Evolutionary conservation across 2,329 filamentous ascomycete genomes (phyloP).

Genomic region (Cercospora citrullina): DNA sequence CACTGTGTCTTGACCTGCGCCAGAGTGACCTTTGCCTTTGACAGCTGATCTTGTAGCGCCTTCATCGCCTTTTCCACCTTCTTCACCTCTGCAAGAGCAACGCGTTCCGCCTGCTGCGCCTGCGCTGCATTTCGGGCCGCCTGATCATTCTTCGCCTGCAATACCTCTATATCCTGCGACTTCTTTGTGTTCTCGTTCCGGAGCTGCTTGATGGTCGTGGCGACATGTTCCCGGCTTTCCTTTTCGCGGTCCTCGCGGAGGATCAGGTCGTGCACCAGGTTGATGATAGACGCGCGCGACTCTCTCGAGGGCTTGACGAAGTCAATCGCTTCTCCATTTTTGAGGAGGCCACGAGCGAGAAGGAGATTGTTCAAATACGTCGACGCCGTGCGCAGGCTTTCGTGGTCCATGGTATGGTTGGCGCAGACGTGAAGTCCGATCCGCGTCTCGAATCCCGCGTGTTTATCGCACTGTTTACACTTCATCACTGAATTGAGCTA

Average conservation of each 20-base stretch:
- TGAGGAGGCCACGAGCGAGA: constrained; percentile 62
- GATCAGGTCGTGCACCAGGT: constrained; percentile 90
- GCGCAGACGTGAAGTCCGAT: not conserved
- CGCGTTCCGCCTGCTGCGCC: constrained; percentile 72
- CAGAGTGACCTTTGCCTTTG: constrained; percentile 74
- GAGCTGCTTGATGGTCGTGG: constrained; percentile 72
- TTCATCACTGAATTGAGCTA: not conserved
- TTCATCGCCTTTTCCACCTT: constrained; percentile 73
- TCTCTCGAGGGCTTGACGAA: constrained; percentile 69
- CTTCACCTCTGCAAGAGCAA: constrained; percentile 77
- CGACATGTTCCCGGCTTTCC: constrained; percentile 80
- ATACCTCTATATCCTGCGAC: constrained; percentile 37
- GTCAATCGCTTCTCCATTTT: constrained; percentile 71
- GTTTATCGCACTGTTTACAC: constrained; percentile 4
- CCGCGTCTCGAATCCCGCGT: not conserved
- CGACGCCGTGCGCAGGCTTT: constrained; percentile 61
- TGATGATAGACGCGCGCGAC: constrained; percentile 84
- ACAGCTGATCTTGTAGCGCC: constrained; percentile 79
- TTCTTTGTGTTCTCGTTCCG: constrained; percentile 75
- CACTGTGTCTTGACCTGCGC: constrained; percentile 83
- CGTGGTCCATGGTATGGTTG: constrained; percentile 46
- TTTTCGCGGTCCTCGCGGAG: constrained; percentile 90
- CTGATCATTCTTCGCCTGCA: constrained; percentile 46
- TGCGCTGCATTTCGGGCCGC: constrained; percentile 67
- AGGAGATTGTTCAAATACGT: constrained; percentile 66